Base-by-base conservation (phyloP, 495 filamentous ascomycete species). In the Hypoxylon fuscum region DNA sequence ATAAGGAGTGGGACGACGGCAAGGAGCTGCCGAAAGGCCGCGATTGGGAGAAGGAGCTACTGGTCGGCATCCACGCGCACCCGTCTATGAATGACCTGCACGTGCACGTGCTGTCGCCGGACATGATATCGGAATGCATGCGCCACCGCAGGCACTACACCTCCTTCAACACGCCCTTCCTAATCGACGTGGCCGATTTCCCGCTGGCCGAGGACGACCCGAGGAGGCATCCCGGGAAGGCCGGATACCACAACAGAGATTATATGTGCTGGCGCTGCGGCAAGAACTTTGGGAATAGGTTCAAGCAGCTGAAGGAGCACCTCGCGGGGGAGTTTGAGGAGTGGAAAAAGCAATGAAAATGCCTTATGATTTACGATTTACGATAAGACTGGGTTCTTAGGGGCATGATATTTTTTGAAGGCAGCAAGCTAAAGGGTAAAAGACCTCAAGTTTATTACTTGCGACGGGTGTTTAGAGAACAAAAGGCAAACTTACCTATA, bases 11-110 rank as follows among this genome's bases (percentile, higher is more conserved):
- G 3, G 75, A 68, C 0, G 70, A 71, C 60, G 61, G 69, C 3
- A 77, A 80, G 18, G 71, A 80, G 27, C 74, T 91, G 14, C 92
- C 93, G 0, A 58, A 68, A 0, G 92, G 92, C 0, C 78, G 93
- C 15, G 86, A 96, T 70, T 98, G 91, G 90, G 77, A 81, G 34
- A 72, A 72, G n/a, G 91, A 95, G 21, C 81, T 97, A 51, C 81
- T 86, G 37, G 82, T 86, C 12, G 95, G 95, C 17, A 78, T 96
- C 0, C 95, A 98, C 76, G 89, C 90, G 2, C 81, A 86, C 52
- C 95, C 95, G n/a, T 90, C 85, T 15, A 96, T 98, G 95, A 88
- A 85, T 50, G 91, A 97, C 74, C 73, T 98, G 51, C 95, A 98
- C 73, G 81, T 98, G 14, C 95, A 98, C 74, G 85, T 98, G 31